Conservation (phyloP, 164 flowering plant genomes). For the Stephania yunnanensis region DNA sequence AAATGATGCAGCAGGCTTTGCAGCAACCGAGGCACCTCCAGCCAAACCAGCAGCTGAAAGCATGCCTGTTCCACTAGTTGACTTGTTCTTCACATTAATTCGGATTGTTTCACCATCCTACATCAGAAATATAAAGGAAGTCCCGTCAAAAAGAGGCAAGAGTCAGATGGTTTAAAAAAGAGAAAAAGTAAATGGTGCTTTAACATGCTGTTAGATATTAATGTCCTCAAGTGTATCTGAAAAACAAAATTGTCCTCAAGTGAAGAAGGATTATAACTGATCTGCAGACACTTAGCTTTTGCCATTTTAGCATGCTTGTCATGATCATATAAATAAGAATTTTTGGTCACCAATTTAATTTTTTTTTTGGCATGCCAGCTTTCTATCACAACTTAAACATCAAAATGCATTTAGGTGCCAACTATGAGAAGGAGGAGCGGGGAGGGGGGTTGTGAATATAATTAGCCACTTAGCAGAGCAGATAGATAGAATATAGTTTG, state of each 20-base stretch:
- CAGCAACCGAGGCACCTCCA: slow-evolving; percentile 40
- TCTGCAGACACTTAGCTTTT: neutral
- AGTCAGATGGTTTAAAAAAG: neutral
- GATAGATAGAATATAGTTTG: too few species aligned
- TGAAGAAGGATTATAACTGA: neutral
- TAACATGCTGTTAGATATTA: neutral
- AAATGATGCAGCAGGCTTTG: slow-evolving; percentile 43
- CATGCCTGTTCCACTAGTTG: slow-evolving; percentile 82
- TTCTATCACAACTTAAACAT: too few species aligned
- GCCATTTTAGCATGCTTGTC: neutral
- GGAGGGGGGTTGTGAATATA: too few species aligned
- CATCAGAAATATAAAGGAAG: slow-evolving; percentile 13
- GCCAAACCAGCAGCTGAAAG: slow-evolving; percentile 83
- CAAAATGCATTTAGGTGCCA: too few species aligned
- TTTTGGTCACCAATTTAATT: neutral
- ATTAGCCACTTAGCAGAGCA: too few species aligned
- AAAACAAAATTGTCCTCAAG: neutral
- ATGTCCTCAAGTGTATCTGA: neutral
- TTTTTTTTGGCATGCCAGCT: too few species aligned
- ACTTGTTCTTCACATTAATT: slow-evolving; percentile 84
- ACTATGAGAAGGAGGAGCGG: too few species aligned
- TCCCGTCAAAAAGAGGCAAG: neutral
- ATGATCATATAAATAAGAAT: neutral
- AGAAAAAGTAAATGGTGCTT: neutral
- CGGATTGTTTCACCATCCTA: slow-evolving; percentile 98